These are phyloP conservation scores for Petunia hybrid DNA, from an alignment of 305 asterid species.

Conservation along the genomic window DNA sequence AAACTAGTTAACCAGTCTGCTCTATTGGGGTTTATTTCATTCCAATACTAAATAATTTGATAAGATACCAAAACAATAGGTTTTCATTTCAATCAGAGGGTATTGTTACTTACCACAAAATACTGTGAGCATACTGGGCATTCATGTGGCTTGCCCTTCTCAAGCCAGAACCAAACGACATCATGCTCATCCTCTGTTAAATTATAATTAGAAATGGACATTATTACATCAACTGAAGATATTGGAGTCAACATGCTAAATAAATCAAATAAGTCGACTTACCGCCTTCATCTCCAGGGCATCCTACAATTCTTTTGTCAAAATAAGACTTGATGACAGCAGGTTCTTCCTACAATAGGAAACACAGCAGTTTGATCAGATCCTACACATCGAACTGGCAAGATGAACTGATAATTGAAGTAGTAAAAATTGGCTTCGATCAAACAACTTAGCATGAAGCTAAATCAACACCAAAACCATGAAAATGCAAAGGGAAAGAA, in stretches of 20 bases:
- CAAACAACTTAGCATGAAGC: background rate
- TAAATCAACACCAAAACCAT: background rate
- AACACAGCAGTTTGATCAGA: background rate
- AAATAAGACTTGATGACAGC: conserved; percentile 85
- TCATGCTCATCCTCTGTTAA: conserved; percentile 91
- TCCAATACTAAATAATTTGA: too few relatives aligned
- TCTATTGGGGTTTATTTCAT: too few relatives aligned
- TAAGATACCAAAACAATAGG: too few relatives aligned
- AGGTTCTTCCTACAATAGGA: conserved; percentile 76
- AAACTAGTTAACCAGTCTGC: too few relatives aligned
- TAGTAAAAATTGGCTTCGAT: background rate
- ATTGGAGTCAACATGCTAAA: conserved; percentile 4
- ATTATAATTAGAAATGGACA: conserved; percentile 20
- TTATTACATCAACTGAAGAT: too few relatives aligned
- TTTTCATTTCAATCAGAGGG: too few relatives aligned
- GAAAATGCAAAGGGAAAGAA: too few relatives aligned
- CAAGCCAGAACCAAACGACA: conserved; percentile 96
- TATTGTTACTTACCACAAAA: conserved; percentile 66
- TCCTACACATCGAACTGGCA: background rate
- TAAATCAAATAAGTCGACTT: conserved; percentile 36
- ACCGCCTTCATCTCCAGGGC: conserved; percentile 98
- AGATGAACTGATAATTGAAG: background rate
- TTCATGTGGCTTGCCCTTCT: conserved; percentile 86
- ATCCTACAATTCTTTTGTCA: conserved; percentile 93
- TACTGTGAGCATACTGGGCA: conserved; percentile 91